Evolutionary conservation across 2,329 filamentous ascomycete species (phyloP).

Genomic region (Cercospora sp.): DNA sequence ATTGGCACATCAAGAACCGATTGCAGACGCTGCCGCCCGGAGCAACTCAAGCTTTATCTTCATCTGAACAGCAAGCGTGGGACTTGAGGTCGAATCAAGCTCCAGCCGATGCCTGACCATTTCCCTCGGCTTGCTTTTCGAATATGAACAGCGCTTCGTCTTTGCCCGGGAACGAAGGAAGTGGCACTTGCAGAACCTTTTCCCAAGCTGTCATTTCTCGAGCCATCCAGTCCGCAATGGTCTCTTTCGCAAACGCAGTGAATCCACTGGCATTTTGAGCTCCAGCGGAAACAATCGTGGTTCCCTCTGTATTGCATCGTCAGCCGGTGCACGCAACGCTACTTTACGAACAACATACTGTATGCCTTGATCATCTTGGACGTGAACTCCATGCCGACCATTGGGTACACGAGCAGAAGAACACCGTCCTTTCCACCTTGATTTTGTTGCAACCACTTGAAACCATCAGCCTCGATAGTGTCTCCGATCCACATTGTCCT

Average conservation of each 20-base stretch:
- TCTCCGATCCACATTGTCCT: conserved; percentile 68
- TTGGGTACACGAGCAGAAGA: conserved; percentile 71
- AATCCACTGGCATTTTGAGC: conserved; percentile 75
- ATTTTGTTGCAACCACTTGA: conserved; percentile 57
- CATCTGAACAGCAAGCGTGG: background rate
- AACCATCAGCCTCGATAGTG: conserved; percentile 63
- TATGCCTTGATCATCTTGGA: conserved; percentile 62
- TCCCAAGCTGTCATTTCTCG: conserved; percentile 58
- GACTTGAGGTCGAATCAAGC: background rate
- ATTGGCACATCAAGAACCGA: background rate
- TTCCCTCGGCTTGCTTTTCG: conserved; percentile 31
- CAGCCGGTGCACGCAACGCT: background rate
- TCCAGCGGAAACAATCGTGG: conserved; percentile 69
- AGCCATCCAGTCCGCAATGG: conserved; percentile 67
- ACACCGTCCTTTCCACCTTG: conserved; percentile 57
- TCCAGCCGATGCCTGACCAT: background rate
- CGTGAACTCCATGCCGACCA: conserved; percentile 69
- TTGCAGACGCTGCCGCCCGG: background rate
- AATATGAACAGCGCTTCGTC: conserved; percentile 75
- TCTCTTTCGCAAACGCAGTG: conserved; percentile 65
- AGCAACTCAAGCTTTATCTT: background rate
- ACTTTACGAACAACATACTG: conserved; percentile 30
- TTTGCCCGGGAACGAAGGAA: conserved; percentile 75
- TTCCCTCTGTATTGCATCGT: conserved; percentile 43
- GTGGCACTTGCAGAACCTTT: conserved; percentile 62